Evolutionary conservation across 441 rosid genomes (phyloP).

Genomic region (Jatropha podagrica): DNA sequence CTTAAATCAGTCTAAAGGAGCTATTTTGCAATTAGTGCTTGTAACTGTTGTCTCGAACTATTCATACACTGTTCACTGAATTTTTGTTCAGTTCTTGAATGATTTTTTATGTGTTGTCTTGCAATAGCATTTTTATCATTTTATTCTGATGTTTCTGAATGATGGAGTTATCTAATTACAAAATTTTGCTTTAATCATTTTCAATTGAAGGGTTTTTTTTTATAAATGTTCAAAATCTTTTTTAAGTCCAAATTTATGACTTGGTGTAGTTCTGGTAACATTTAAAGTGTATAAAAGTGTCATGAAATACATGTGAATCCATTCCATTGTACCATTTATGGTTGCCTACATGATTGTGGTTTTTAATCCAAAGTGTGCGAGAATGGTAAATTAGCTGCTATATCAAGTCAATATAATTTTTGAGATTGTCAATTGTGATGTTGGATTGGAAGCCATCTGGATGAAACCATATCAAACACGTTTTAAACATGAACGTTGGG

Average conservation of each 20-base stretch:
- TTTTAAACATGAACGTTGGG: neutral
- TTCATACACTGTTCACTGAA: neutral
- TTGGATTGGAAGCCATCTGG: neutral
- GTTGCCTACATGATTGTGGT: neutral
- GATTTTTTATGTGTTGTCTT: neutral
- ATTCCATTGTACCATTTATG: neutral
- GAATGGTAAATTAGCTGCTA: neutral
- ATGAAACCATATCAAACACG: neutral
- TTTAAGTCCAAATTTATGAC: neutral
- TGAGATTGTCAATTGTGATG: neutral
- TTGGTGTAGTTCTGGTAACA: neutral
- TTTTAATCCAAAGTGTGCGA: neutral
- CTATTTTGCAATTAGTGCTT: neutral
- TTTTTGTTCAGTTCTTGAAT: neutral
- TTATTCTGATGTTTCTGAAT: neutral
- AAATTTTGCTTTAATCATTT: neutral
- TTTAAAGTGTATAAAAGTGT: neutral
- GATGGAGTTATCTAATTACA: neutral
- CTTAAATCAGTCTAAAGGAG: neutral
- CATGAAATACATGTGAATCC: constrained; percentile 7
- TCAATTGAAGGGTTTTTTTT: neutral
- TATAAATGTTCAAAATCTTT: neutral
- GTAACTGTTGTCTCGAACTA: neutral
- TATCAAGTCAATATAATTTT: neutral
- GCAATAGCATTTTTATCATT: neutral